phyloP scores from a whole-genome alignment of 1,284 basidiomycete species.

The Lignosus rhinocerotis region DNA sequence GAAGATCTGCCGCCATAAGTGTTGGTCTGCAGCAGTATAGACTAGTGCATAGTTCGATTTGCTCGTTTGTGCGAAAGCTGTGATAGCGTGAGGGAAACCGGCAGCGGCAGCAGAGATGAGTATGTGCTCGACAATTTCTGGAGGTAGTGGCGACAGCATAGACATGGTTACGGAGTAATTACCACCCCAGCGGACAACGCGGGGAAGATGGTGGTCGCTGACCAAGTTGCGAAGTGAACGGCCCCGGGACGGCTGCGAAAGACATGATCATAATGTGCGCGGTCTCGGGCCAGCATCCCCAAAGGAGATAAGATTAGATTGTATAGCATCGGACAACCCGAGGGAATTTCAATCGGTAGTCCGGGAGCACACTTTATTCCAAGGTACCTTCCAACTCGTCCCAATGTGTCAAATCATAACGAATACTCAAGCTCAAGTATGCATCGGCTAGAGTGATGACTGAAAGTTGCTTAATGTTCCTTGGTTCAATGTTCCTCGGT shows the following conservation, averaged over 20 bases:
- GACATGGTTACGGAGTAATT: constrained; percentile 1
- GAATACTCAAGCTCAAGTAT: no score
- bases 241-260: not conserved
- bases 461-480: no score
- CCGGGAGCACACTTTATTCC: no score
- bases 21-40: constrained; percentile 43
- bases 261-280: not conserved
- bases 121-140: constrained; percentile 47
- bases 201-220: not conserved
- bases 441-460: no score
- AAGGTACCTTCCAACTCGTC: no score
- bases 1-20: constrained; percentile 56
- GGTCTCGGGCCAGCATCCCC: no score
- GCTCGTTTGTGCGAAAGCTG: constrained; percentile 47
- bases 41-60: constrained; percentile 40
- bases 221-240: not conserved
- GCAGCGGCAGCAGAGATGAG: constrained; percentile 37
- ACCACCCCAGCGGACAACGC: not conserved
- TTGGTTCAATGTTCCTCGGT: no score
- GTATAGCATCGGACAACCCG: no score
- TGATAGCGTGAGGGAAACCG: constrained; percentile 37
- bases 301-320: no score
- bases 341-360: no score
- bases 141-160: constrained; percentile 28
- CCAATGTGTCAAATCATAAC: no score